phyloP scores from a whole-genome alignment of 306 rosid genomes.

The Lathyrus sativus region DNA sequence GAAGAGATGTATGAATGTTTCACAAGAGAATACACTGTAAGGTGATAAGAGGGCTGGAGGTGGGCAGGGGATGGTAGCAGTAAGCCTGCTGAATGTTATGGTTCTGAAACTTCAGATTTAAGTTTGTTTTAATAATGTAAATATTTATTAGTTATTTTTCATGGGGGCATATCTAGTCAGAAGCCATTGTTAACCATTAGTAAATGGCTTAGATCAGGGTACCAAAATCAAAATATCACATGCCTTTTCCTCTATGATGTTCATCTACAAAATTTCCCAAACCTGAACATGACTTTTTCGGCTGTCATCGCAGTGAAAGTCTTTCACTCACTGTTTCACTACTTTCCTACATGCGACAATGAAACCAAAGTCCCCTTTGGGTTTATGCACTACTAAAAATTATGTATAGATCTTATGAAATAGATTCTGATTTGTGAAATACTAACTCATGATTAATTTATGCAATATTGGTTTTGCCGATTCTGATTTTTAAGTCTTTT shows the following conservation, averaged over 20 bases:
- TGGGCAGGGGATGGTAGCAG: background rate
- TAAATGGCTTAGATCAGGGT: background rate
- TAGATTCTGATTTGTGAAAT: background rate
- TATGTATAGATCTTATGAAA: slow-evolving; percentile 3
- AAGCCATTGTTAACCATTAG: background rate
- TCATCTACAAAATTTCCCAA: background rate
- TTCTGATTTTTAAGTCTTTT: background rate
- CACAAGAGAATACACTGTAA: background rate
- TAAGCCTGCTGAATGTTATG: background rate
- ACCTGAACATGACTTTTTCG: background rate
- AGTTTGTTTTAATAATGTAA: background rate
- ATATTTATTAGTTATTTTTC: background rate
- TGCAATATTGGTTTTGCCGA: background rate
- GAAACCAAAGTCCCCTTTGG: background rate
- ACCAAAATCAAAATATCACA: background rate
- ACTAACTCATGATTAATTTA: background rate
- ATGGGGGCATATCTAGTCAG: background rate
- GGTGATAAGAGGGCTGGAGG: background rate
- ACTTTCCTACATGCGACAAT: background rate
- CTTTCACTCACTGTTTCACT: background rate
- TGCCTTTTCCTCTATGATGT: background rate
- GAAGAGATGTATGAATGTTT: slow-evolving; percentile 41
- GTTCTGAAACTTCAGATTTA: background rate
- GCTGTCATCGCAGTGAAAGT: background rate
- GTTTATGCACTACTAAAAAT: background rate